Conservation (phyloP, 441 rosid species). For the Adansonia grandidieri region DNA sequence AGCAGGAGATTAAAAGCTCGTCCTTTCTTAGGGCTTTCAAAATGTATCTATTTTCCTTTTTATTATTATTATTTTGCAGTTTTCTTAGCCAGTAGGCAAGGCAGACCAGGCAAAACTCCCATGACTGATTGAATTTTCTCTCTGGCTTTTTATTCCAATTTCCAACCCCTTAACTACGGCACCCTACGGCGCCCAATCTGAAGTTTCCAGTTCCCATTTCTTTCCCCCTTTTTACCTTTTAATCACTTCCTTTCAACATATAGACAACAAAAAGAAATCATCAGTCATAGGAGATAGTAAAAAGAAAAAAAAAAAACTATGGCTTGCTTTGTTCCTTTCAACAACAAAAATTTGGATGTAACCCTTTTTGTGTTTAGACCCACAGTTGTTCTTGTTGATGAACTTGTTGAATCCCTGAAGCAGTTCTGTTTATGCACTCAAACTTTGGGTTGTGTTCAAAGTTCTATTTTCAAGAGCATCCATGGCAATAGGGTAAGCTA, state of each 20-base stretch:
- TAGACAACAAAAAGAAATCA: background rate
- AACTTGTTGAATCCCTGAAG: constrained; percentile 46
- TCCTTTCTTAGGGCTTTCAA: constrained; percentile 21
- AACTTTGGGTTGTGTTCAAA: constrained; percentile 58
- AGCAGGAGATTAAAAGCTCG: constrained; percentile 17
- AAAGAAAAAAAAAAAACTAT: constrained; percentile 20
- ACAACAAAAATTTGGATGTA: constrained; percentile 45
- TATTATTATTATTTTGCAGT: background rate
- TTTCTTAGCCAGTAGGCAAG: constrained; percentile 17
- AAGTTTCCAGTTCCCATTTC: background rate
- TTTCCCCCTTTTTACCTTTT: background rate
- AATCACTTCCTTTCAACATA: background rate
- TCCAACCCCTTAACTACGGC: constrained; percentile 5
- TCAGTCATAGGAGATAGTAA: background rate
- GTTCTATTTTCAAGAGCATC: constrained; percentile 60
- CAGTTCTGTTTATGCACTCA: constrained; percentile 41
- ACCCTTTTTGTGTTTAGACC: constrained; percentile 53
- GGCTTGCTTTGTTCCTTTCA: constrained; percentile 62
- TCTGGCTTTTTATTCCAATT: background rate
- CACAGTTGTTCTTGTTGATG: constrained; percentile 45
- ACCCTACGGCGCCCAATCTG: background rate
- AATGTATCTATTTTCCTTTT: background rate
- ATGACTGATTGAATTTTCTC: background rate
- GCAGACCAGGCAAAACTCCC: constrained; percentile 14
- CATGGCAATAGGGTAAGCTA: constrained; percentile 62